phyloP scores from a whole-genome alignment of 164 flowering plant genomes.

The Vitis cinerea region DNA sequence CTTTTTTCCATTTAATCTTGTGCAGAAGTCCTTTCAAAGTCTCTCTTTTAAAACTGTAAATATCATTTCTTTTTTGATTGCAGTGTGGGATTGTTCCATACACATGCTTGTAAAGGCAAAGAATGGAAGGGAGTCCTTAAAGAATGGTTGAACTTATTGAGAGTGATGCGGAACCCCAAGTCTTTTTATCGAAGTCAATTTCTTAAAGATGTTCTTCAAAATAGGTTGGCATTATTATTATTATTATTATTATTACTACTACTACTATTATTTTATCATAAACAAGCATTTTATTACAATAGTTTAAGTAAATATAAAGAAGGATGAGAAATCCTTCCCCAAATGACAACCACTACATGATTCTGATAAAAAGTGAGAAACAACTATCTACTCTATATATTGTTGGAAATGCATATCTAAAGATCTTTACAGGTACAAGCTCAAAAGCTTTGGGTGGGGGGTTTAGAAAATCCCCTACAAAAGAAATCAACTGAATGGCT shows the following conservation, averaged over 20 bases:
- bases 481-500: too few relatives aligned
- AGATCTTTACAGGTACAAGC: too few relatives aligned
- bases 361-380: too few relatives aligned
- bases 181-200: constrained; percentile 48
- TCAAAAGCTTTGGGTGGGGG: too few relatives aligned
- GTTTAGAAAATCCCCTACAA: too few relatives aligned
- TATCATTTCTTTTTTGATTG: constrained; percentile 11
- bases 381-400: too few relatives aligned
- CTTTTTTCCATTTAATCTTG: background rate
- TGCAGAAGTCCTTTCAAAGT: background rate
- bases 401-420: too few relatives aligned
- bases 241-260: background rate
- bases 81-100: constrained; percentile 56
- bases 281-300: too few relatives aligned
- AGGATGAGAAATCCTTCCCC: too few relatives aligned
- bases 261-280: background rate
- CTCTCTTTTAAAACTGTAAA: background rate
- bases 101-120: constrained; percentile 55
- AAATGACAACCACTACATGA: too few relatives aligned
- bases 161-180: constrained; percentile 59
- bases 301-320: too few relatives aligned
- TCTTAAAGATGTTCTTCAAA: constrained; percentile 65
- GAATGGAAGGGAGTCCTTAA: constrained; percentile 77
- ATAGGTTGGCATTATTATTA: constrained; percentile 48
- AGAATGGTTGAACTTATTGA: constrained; percentile 85